A percentile compares a stretch with the other conserved stretches of the same genome.
Conservation (phyloP, 441 rosid genomes). For the Bocquillonia castaneifolia region DNA sequence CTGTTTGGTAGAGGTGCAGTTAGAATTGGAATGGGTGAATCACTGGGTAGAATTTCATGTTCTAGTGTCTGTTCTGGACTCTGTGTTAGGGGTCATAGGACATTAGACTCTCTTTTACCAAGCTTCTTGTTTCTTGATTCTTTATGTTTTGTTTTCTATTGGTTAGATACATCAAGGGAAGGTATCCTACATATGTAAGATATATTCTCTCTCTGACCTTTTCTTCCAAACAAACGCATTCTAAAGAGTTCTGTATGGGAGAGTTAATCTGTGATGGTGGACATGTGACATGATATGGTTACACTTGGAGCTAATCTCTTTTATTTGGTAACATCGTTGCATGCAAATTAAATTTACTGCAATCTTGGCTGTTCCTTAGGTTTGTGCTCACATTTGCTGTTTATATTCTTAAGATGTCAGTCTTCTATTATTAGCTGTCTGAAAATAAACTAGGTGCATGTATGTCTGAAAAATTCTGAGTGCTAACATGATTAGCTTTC, state of each 20-base stretch:
- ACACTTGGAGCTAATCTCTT: neutral
- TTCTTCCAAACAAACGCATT: neutral
- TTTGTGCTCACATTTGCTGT: neutral
- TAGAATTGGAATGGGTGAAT: too few species aligned
- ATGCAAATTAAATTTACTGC: neutral
- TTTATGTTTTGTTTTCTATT: neutral
- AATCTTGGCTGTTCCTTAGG: neutral
- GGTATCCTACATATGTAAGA: neutral
- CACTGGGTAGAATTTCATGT: too few species aligned
- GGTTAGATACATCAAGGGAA: neutral
- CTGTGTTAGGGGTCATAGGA: too few species aligned
- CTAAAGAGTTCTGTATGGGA: neutral
- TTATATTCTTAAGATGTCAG: neutral
- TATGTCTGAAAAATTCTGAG: neutral
- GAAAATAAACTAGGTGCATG: neutral
- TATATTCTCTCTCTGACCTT: neutral
- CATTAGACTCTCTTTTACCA: too few species aligned
- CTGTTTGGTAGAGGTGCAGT: slow-evolving; percentile 11
- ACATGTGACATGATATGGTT: neutral
- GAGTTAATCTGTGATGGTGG: neutral
- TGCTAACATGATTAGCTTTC: neutral
- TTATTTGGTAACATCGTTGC: neutral
- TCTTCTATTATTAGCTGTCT: neutral
- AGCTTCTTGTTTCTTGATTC: neutral
- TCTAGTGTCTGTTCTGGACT: neutral